Evolutionary conservation across 2,329 filamentous ascomycete genomes (phyloP).

Genomic region (Penicillium sp.): DNA sequence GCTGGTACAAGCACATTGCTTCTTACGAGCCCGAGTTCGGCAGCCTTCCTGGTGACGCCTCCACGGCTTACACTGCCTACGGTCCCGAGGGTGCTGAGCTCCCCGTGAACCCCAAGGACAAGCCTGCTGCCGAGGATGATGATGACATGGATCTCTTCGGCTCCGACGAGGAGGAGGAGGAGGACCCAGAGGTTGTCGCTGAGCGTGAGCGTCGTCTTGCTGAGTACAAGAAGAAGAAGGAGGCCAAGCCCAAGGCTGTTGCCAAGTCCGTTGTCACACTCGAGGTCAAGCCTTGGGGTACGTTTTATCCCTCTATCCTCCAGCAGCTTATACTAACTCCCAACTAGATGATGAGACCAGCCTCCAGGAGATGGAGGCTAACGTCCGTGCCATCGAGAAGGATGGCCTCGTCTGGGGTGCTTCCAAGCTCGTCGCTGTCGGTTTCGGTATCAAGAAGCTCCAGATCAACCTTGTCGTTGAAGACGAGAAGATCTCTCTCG

Average conservation of each 20-base stretch:
- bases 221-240: conserved; percentile 98
- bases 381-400: conserved; percentile 82
- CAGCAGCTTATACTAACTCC: conserved; percentile 25
- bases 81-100: conserved; percentile 81
- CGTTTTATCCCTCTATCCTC: conserved; percentile 36
- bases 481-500: conserved; percentile 90
- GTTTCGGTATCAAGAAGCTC: conserved; percentile 98
- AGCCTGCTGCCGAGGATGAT: conserved; percentile 67
- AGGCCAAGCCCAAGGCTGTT: conserved; percentile 83
- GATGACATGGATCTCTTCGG: conserved; percentile 94
- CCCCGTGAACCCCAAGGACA: conserved; percentile 84
- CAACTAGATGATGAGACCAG: conserved; percentile 84
- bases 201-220: conserved; percentile 88
- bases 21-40: conserved; percentile 92
- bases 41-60: conserved; percentile 86
- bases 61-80: conserved; percentile 86
- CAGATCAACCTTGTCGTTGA: conserved; percentile 98
- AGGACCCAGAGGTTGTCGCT: conserved; percentile 83
- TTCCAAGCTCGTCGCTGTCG: conserved; percentile 85
- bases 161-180: conserved; percentile 92
- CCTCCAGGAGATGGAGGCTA: conserved; percentile 78
- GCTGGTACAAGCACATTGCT: conserved; percentile 99
- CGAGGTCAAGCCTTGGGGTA: conserved; percentile 99
- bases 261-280: conserved; percentile 97
- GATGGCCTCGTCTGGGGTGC: conserved; percentile 97